A percentile compares a stretch with the other conserved stretches of the same genome.
Conservation (phyloP, 2,329 filamentous ascomycete species). For the Fusarium sp. region DNA sequence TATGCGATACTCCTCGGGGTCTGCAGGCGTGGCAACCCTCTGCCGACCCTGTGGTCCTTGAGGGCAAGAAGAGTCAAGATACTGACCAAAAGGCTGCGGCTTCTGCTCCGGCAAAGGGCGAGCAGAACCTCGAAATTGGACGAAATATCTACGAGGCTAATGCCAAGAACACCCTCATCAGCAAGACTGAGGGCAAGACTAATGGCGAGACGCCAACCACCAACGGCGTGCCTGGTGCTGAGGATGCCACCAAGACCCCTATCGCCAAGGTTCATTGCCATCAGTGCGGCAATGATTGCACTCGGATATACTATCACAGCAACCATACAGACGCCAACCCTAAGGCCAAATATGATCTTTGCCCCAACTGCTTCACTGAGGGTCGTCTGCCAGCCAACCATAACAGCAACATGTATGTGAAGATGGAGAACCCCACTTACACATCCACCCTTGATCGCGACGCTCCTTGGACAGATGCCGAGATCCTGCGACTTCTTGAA, state of each 20-base stretch:
- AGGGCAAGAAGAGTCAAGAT: constrained; percentile 69
- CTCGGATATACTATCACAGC: constrained; percentile 70
- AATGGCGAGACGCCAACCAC: constrained; percentile 78
- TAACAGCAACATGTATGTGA: constrained; percentile 82
- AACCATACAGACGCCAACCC: constrained; percentile 67
- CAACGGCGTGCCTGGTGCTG: constrained; percentile 70
- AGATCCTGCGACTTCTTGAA: constrained; percentile 89
- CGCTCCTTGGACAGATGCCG: constrained; percentile 89
- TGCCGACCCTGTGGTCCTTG: constrained; percentile 74
- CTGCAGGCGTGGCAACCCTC: constrained; percentile 95
- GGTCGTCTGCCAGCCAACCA: constrained; percentile 84
- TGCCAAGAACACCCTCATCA: constrained; percentile 79
- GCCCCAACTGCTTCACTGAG: constrained; percentile 89
- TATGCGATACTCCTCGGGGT: constrained; percentile 93
- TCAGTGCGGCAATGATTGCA: constrained; percentile 92
- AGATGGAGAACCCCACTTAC: constrained; percentile 89
- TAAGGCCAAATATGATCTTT: constrained; percentile 85
- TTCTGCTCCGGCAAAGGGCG: constrained; percentile 75
- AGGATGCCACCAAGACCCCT: constrained; percentile 73
- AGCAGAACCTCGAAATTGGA: constrained; percentile 90
- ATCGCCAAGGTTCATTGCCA: constrained; percentile 83
- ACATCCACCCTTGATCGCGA: constrained; percentile 83
- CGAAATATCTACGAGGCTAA: constrained; percentile 96
- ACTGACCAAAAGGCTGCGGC: constrained; percentile 81
- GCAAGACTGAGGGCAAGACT: constrained; percentile 75